Evolutionary conservation across 805 yeast species (phyloP).

Genomic region (Debaryomyces maramus): DNA sequence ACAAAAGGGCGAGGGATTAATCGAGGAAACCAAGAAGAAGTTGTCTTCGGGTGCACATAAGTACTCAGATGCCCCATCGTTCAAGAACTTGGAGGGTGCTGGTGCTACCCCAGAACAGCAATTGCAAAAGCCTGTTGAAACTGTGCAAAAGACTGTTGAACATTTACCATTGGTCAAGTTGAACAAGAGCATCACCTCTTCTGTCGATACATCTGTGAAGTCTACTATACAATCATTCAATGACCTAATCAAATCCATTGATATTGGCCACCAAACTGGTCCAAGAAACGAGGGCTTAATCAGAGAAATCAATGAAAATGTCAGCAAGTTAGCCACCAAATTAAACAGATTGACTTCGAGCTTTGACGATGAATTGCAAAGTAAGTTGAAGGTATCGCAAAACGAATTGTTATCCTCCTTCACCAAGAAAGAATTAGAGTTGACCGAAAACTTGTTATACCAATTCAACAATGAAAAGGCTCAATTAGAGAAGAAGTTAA

Average conservation of each 20-base stretch:
- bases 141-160: constrained; percentile 27
- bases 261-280: constrained; percentile 23
- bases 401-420: constrained; percentile 39
- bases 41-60: constrained; percentile 12
- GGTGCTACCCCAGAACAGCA: constrained; percentile 40
- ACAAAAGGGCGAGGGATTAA: constrained; percentile 32
- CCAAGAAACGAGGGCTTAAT: constrained; percentile 29
- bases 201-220: constrained; percentile 35
- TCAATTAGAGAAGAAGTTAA: constrained; percentile 59
- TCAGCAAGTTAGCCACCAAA: constrained; percentile 30
- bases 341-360: constrained; percentile 31
- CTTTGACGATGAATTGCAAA: constrained; percentile 38
- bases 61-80: constrained; percentile 3
- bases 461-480: constrained; percentile 64
- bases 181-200: constrained; percentile 17
- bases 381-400: constrained; percentile 35
- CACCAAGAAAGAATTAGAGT: constrained; percentile 52
- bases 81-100: constrained; percentile 3
- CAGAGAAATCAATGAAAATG: constrained; percentile 31
- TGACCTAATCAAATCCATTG: constrained; percentile 36
- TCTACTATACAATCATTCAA: constrained; percentile 40
- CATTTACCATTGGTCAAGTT: constrained; percentile 36
- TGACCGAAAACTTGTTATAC: constrained; percentile 57
- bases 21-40: constrained; percentile 38
- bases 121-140: constrained; percentile 42